Evolutionary conservation across 1,284 basidiomycete genomes (phyloP).

Genomic region (Ceraceosorus bombacis): DNA sequence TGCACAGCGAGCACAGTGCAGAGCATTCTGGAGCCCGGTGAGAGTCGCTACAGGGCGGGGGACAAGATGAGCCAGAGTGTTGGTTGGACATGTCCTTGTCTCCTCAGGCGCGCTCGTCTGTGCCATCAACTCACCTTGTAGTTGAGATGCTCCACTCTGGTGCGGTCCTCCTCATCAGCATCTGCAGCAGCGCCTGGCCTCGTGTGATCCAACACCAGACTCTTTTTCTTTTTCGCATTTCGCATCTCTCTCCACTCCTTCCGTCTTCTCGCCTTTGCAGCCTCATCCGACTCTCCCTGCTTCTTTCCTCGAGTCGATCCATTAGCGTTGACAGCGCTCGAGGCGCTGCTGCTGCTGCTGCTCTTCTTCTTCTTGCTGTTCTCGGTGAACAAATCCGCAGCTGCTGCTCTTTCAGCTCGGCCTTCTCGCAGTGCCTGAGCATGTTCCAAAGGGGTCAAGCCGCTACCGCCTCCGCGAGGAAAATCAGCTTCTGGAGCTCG

Average conservation of each 20-base stretch:
- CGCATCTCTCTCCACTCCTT: slow-evolving; percentile 34
- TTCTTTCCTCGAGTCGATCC: no score
- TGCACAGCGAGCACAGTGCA: slow-evolving; percentile 78
- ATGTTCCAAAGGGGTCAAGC: slow-evolving; percentile 81
- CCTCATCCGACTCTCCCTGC: slow-evolving; percentile 2
- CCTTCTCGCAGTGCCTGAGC: slow-evolving; percentile 76
- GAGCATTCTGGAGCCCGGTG: slow-evolving; percentile 75
- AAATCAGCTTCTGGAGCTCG: slow-evolving; percentile 68
- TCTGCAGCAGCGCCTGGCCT: slow-evolving; percentile 13
- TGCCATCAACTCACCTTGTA: slow-evolving; percentile 65
- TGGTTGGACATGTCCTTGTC: not conserved
- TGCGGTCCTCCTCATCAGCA: slow-evolving; percentile 51
- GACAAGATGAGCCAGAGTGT: not conserved
- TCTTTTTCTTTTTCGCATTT: slow-evolving; percentile 47
- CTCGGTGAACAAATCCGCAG: slow-evolving; percentile 23
- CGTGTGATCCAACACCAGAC: slow-evolving; percentile 13
- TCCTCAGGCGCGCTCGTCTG: not conserved
- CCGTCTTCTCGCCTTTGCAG: slow-evolving; percentile 30
- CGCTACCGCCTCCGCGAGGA: slow-evolving; percentile 69
- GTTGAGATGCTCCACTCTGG: slow-evolving; percentile 81
- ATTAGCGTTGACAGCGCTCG: slow-evolving; percentile 14
- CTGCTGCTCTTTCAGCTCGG: not conserved
- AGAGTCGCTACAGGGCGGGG: slow-evolving; percentile 59
- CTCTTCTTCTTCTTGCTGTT: slow-evolving; percentile 4
- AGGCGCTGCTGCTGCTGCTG: slow-evolving; percentile 5